phyloP scores from a whole-genome alignment of 345 rosid genomes.

The Fremontodendron californicum region DNA sequence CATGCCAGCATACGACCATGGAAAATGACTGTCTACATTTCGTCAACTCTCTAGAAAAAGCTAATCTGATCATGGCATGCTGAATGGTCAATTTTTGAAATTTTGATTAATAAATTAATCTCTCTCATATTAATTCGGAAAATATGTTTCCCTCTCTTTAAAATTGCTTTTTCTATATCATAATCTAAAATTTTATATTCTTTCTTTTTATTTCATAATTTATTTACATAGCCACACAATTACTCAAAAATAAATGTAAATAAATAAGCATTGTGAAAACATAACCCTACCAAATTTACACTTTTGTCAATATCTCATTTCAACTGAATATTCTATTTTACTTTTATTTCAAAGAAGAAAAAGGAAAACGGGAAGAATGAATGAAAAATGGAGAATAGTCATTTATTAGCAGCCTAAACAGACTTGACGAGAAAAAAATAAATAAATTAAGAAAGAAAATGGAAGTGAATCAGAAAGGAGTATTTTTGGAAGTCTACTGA shows the following conservation, averaged over 20 bases:
- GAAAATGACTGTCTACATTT: neutral
- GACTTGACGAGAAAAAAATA: neutral
- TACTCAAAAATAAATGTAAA: too few relatives aligned
- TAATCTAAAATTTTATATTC: neutral
- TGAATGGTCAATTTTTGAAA: neutral
- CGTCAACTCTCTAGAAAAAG: neutral
- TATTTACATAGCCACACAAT: too few relatives aligned
- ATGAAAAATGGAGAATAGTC: neutral
- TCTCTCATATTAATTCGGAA: neutral
- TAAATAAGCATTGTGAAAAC: neutral
- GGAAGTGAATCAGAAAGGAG: neutral
- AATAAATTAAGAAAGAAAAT: neutral
- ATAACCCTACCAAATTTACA: neutral
- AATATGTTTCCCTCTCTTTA: neutral
- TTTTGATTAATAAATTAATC: neutral
- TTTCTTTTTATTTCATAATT: too few relatives aligned
- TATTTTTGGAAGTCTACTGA: neutral
- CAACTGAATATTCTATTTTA: neutral
- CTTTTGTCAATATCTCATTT: neutral
- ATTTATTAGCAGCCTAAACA: neutral
- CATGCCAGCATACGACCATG: neutral
- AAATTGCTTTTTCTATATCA: too few relatives aligned
- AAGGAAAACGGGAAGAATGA: neutral
- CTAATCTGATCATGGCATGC: neutral
- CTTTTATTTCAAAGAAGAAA: neutral